Evolutionary conservation across 768 basidiomycete genomes (phyloP), one percentile per base, ranked within the genome.

Genomic region (Russula olivacea): DNA sequence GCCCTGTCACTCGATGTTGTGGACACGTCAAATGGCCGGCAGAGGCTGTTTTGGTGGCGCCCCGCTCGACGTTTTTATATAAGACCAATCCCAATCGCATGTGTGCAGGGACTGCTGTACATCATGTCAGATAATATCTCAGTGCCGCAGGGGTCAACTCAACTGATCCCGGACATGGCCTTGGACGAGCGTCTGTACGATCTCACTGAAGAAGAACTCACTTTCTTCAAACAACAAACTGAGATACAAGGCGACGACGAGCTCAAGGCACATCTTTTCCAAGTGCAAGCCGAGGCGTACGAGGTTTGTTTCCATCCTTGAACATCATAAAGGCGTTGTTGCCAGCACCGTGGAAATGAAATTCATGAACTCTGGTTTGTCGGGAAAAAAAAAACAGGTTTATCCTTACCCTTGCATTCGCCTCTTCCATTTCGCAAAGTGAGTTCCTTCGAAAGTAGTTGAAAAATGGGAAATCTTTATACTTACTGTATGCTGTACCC

Each of bases 241-340:
- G 71, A 72, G 11, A 76, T 76, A 51, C 61, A 68, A 23, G 71
- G 73, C 49, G 67, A 68, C 1, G 71, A 73, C 0, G 71, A 74
- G 59, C 68, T 76, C 28, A 75, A 70, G 62, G 53, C 61, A 41
- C 75, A 76, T 61, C 64, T 76, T 0, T 14, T 75, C 7, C 30
- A 45, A 0, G 65, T 75, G 14, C 73, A 73, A 58, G 64, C 55
- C 4, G 69, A 74, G 40, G 74, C 73, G 3, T 76, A 73, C 45
- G 59, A 52, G 59, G 75, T 75, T 15, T 19, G 59, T 5, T 30
- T 30, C 3, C 48, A 41, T 11, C 21, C 23, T 14, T 15, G 19
- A 55, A 3, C 25, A 7, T 28, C 25, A n/a, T n/a, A n/a, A n/a
- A n/a, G 36, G 36, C 11, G 4, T 36, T 36, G 4, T 36, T 36